These are phyloP conservation scores for Intubia oerlemansii DNA, from an alignment of 2,329 filamentous ascomycete genomes.

Conservation along the genomic window DNA sequence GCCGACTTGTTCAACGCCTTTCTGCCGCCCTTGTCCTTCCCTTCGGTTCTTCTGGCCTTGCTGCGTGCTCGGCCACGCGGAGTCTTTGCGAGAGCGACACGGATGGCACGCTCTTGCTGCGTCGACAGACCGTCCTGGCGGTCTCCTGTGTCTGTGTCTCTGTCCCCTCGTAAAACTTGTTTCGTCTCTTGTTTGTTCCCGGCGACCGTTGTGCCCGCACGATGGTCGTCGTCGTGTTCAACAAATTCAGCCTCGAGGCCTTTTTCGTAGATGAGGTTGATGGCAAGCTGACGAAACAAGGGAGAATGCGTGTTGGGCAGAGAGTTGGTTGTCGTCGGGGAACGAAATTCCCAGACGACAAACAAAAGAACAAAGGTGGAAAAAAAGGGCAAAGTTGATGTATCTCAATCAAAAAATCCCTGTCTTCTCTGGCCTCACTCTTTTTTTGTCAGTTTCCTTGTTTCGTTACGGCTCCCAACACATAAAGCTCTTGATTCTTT, in stretches of 20 bases:
- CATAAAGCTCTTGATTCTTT: conserved; percentile 10
- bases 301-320: conserved; percentile 52
- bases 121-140: no score
- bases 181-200: conserved; percentile 6
- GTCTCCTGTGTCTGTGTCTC: no score
- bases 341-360: no score
- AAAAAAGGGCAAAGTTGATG: no score
- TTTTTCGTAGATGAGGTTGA: conserved; percentile 19
- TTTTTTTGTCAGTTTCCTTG: not conserved
- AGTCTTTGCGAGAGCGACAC: no score
- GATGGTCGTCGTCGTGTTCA: not conserved
- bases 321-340: conserved; percentile 10
- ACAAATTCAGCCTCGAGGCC: conserved; percentile 1
- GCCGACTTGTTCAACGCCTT: conserved; percentile 6
- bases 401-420: no score
- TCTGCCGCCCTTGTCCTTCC: not conserved
- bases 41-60: not conserved
- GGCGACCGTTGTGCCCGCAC: conserved; percentile 1
- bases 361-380: no score
- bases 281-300: conserved; percentile 39
- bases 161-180: no score
- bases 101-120: no score
- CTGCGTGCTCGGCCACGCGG: no score
- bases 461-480: not conserved
- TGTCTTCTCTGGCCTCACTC: not conserved